A percentile compares a stretch with the other conserved stretches of the same genome.
Conservation (phyloP, 2,329 filamentous ascomycete species). For the Colletotrichum sp. region DNA sequence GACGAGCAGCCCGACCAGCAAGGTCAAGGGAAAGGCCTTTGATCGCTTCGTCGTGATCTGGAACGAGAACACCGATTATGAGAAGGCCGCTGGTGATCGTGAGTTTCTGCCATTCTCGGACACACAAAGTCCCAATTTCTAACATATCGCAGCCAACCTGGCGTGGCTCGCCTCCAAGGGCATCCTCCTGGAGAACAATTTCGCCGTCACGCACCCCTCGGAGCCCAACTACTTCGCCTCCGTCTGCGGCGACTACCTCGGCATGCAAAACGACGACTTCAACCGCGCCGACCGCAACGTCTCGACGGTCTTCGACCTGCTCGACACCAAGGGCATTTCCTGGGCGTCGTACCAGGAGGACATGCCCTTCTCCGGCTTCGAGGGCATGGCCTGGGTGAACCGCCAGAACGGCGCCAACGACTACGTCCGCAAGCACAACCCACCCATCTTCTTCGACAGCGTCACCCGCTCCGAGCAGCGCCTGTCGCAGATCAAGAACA, state of each 20-base stretch:
- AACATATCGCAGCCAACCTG: conserved; percentile 25
- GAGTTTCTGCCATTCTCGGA: neutral
- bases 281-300: conserved; percentile 63
- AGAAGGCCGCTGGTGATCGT: conserved; percentile 65
- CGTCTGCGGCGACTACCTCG: conserved; percentile 68
- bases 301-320: conserved; percentile 71
- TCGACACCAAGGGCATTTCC: conserved; percentile 67
- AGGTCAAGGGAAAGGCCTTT: conserved; percentile 74
- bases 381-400: conserved; percentile 69
- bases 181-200: conserved; percentile 38
- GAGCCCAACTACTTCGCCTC: conserved; percentile 73
- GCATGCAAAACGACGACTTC: conserved; percentile 67
- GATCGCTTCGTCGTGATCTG: conserved; percentile 76
- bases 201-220: conserved; percentile 67
- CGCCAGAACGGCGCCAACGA: conserved; percentile 70
- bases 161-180: conserved; percentile 32
- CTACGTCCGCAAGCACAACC: conserved; percentile 86
- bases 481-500: conserved; percentile 75
- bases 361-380: conserved; percentile 76
- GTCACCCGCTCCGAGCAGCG: conserved; percentile 64
- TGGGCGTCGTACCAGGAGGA: conserved; percentile 82
- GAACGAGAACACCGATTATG: conserved; percentile 78
- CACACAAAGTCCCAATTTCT: neutral
- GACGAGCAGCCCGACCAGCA: conserved; percentile 63
- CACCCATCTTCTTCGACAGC: conserved; percentile 68